Base-by-base conservation (phyloP, 768 basidiomycete species). In the Pholiota microspora region DNA sequence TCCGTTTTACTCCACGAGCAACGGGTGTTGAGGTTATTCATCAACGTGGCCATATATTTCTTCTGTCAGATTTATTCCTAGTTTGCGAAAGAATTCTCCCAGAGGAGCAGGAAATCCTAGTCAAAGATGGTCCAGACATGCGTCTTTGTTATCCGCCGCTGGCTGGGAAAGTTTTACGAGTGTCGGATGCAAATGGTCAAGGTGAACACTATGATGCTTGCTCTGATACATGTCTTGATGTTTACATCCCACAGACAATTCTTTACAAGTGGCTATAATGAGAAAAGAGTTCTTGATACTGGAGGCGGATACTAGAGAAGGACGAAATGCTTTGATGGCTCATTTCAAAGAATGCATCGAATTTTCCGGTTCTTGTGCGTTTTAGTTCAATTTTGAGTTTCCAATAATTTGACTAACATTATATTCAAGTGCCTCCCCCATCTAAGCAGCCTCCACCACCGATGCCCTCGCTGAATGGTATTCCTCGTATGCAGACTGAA, bases 131-230 rank as follows among this genome's bases (percentile, higher is more conserved):
- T 9, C 79, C 86, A 4, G 93, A 97, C 65, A 89, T 96, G 86
- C 92, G 86, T 84, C 75, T 99, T 44, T 84, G 87, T 60, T 99
- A 97, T 74, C 97, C 97, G 15, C 97, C 97, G 4, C 74, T 99
- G 29, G 88, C 97, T 10, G 96, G 94, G 4, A 98, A 96, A 67
- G 94, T 97, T 62, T 76, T 99, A 51, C 80, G 81, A 55, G 86
- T 91, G 3, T 74, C 75, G 7, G 85, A 85, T 58, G 76, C 81
- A 3, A 74, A 75, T 53, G 85, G 78, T 31, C 78, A 79, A 77
- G 82, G 92, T 83, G 56, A 53, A 81, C 70, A 24, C 45, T 31
- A 24, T 51, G 28, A 32, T 35, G 25, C 24, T 42, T 21, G 18
- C 7, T 42, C 21, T 21, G 49, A 44, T 29, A 44, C 24, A 31